Conservation (phyloP, 2,329 filamentous ascomycete species). For the Paecilomyces fulvus region DNA sequence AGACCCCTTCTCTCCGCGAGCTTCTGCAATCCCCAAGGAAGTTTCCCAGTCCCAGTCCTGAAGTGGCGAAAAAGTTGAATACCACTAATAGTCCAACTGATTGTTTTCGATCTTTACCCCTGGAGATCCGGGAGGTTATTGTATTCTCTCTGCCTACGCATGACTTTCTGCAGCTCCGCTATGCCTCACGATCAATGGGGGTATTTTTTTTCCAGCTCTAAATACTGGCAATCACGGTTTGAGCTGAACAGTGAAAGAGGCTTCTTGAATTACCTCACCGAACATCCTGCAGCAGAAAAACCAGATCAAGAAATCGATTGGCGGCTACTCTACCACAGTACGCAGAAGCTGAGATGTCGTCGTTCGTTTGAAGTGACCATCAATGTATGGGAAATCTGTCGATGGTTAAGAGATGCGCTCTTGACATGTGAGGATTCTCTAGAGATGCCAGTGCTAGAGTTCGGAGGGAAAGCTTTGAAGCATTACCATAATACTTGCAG, state of each 20-base stretch:
- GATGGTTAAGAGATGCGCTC: not conserved
- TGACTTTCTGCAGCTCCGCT: not conserved
- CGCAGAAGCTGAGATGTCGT: not conserved
- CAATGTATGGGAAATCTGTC: not conserved
- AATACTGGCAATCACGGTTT: not conserved
- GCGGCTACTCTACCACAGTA: not conserved
- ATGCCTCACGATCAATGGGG: not conserved
- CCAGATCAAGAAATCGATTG: not conserved
- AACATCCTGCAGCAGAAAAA: not conserved
- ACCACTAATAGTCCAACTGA: not conserved
- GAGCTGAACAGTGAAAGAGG: not conserved
- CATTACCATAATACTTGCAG: conserved; percentile 3
- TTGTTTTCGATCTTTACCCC: not conserved
- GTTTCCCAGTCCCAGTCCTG: not conserved
- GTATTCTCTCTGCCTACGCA: not conserved
- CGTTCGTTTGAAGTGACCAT: not conserved
- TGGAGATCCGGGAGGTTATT: not conserved
- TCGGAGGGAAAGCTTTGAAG: not conserved
- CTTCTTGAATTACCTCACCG: not conserved
- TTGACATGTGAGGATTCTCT: not conserved
- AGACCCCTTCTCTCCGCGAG: not conserved
- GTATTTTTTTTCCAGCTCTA: not conserved
- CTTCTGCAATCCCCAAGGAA: not conserved
- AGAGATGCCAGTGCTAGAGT: not conserved
- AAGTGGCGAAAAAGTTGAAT: not conserved